Conservation (phyloP, 2,329 filamentous ascomycete genomes). For the Diaporthe ilicicola region DNA sequence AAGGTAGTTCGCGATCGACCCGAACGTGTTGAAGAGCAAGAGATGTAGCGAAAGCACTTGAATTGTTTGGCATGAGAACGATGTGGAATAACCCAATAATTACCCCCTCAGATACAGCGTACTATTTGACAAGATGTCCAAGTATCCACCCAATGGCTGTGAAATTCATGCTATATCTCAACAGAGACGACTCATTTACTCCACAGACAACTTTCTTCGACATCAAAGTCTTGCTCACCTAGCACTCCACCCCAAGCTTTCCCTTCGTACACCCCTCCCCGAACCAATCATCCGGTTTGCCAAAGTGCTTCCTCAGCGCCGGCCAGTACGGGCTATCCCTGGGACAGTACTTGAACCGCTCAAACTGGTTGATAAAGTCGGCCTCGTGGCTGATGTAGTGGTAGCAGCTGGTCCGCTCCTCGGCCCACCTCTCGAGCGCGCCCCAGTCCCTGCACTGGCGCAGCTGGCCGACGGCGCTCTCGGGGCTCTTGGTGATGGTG, state of each 20-base stretch:
- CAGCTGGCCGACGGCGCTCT: conserved; percentile 37
- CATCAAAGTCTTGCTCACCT: neutral
- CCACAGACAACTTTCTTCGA: neutral
- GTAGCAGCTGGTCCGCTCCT: conserved; percentile 1
- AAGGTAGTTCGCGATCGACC: no score
- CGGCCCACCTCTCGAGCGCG: conserved; percentile 37
- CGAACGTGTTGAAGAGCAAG: no score
- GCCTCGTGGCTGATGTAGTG: neutral
- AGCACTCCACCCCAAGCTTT: neutral
- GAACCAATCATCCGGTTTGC: neutral
- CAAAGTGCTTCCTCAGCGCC: neutral
- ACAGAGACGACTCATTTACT: neutral
- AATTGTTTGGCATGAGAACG: neutral
- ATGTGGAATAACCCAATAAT: neutral
- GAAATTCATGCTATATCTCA: neutral
- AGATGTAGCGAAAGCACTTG: neutral
- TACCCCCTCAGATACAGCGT: neutral
- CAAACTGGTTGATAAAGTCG: conserved; percentile 1
- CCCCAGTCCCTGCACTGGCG: conserved; percentile 42
- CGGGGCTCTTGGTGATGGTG: conserved; percentile 34
- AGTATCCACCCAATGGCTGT: neutral
- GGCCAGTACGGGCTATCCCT: conserved; percentile 4
- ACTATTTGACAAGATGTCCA: no score
- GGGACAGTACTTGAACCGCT: conserved; percentile 10
- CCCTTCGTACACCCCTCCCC: neutral